phyloP scores from a whole-genome alignment of 148 eudicot species.

The Nepenthes mirabilis region DNA sequence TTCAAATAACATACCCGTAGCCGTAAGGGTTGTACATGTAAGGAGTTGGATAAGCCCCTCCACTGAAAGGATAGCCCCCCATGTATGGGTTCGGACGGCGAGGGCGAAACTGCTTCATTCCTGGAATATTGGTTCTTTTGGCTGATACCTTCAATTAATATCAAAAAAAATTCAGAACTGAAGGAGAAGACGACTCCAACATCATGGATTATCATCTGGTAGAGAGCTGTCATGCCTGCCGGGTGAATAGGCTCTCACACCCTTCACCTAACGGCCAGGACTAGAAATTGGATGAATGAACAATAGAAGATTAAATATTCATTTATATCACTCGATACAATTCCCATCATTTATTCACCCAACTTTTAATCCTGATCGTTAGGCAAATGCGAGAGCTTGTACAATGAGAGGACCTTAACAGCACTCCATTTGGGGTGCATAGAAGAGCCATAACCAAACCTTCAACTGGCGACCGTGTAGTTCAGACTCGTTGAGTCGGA shows the following conservation, averaged over 20 bases:
- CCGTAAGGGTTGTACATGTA: slow-evolving; percentile 70
- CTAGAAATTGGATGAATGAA: too few relatives aligned
- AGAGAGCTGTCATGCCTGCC: too few relatives aligned
- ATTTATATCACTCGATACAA: too few relatives aligned
- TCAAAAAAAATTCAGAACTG: slow-evolving; percentile 1
- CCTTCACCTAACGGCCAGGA: too few relatives aligned
- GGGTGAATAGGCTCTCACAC: too few relatives aligned
- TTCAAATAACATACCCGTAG: slow-evolving; percentile 48
- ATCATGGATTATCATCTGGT: neutral
- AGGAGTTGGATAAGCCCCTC: slow-evolving; percentile 68
- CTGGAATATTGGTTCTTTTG: slow-evolving; percentile 68
- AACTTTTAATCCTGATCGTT: too few relatives aligned
- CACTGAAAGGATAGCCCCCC: slow-evolving; percentile 30
- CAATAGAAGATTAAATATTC: too few relatives aligned
- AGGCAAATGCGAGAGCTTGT: neutral
- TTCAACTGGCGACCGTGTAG: slow-evolving; percentile 85
- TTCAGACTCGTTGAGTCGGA: slow-evolving; percentile 68
- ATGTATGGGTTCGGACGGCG: slow-evolving; percentile 56
- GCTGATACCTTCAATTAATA: slow-evolving; percentile 20
- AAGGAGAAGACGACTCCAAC: neutral
- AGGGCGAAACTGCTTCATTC: slow-evolving; percentile 73
- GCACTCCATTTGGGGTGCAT: neutral
- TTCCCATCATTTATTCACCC: too few relatives aligned
- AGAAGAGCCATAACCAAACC: slow-evolving; percentile 19
- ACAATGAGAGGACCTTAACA: neutral